Evolutionary conservation across 768 basidiomycete genomes (phyloP).

Genomic region (Psilocybe cyanescens): DNA sequence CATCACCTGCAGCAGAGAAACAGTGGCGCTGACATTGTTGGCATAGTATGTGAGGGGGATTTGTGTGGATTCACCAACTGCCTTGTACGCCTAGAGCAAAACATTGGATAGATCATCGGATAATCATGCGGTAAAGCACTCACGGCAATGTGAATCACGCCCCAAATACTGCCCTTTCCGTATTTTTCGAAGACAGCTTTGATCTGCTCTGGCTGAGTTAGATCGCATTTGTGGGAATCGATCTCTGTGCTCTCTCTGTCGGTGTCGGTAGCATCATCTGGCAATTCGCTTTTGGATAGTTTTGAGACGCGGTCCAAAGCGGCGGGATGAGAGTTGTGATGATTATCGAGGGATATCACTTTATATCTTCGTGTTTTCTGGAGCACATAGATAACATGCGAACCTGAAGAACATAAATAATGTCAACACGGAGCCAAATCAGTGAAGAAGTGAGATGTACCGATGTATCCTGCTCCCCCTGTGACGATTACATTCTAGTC

Average conservation of each 20-base stretch:
- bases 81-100: constrained; percentile 82
- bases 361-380: constrained; percentile 89
- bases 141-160: constrained; percentile 94
- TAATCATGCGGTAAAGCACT: constrained; percentile 31
- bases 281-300: constrained; percentile 77
- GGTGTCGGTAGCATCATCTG: constrained; percentile 60
- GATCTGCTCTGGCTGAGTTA: constrained; percentile 74
- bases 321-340: constrained; percentile 85
- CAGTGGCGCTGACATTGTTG: constrained; percentile 91
- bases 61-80: constrained; percentile 95
- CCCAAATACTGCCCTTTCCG: constrained; percentile 92
- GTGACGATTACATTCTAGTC: constrained; percentile 49
- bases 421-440: constrained; percentile 13
- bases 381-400: constrained; percentile 88
- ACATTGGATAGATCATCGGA: constrained; percentile 5
- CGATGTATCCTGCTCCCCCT: constrained; percentile 87
- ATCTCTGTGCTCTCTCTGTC: constrained; percentile 78
- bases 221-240: constrained; percentile 71
- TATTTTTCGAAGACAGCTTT: constrained; percentile 82
- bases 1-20: constrained; percentile 88
- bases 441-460: constrained; percentile 38
- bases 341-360: constrained; percentile 94
- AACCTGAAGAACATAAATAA: constrained; percentile 55
- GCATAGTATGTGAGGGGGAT: constrained; percentile 92
- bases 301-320: constrained; percentile 78